Evolutionary conservation across 192 early-diverging fungal genomes (phyloP), one percentile per base, ranked within the genome.

Genomic region (Spizellomyces punctatus): DNA sequence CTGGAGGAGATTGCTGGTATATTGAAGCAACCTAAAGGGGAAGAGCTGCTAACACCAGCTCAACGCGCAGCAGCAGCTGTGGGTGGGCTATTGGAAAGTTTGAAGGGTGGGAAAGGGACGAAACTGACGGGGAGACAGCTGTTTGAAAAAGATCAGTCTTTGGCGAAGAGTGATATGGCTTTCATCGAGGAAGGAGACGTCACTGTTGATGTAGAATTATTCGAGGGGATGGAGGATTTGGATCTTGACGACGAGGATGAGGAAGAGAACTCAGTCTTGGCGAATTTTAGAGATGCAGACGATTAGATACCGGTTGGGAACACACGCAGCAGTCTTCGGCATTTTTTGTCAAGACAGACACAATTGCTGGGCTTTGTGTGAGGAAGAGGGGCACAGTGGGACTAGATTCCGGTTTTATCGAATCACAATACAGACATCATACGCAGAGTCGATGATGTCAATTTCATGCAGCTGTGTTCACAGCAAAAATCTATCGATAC

Each of bases 91-190:
- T 83, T 77, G 71, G 83, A 77, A 66, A 6, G 55, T 52, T 21
- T 72, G 57, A 77, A 81, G 59, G 19, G 49, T 8, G 64, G 57
- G 21, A 78, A 79, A 61, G 64, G 44, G 19, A 77, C 76, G 16
- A 80, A 42, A 81, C 55, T 79, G 46, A 67, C 82, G 79, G 95
- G 95, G 19, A 85, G 93, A 46, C 89, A 95, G 83, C 77, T 95
- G 83, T 98, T 98, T 75, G 94, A 95, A 77, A 90, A 93, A 67
- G 92, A 98, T 78, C 86, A 87, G 80, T 80, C 89, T 44, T 85
- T 98, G 64, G 93, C 91, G 48, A 82, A 83, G 73, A 93, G 91
- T 10, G 96, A 98, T 80, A 82, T 89, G 42, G 87, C 79, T 22
- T 90, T 87, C 71, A 86, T 93, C 78, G 88, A 90, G 46, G 96